Evolutionary conservation across 345 rosid genomes (phyloP).

Genomic region (Melastoma malabathricum): DNA sequence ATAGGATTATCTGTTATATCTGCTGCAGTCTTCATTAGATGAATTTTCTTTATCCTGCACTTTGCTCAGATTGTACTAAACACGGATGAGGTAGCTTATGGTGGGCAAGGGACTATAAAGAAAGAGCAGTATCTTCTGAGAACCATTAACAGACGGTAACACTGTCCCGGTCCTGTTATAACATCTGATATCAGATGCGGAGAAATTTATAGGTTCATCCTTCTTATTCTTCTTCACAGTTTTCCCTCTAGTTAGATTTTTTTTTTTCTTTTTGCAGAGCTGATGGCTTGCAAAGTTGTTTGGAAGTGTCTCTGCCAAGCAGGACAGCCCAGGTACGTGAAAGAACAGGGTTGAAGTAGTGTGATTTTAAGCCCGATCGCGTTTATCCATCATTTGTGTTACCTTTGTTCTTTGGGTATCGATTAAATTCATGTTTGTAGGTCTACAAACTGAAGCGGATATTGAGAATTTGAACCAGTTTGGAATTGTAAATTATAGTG

Average conservation of each 20-base stretch:
- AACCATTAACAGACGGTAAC: slow-evolving; percentile 52
- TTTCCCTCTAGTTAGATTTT: slow-evolving; percentile 5
- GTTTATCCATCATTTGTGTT: background rate
- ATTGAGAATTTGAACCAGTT: slow-evolving; percentile 32
- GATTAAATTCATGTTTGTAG: slow-evolving; percentile 15
- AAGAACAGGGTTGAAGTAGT: slow-evolving; percentile 12
- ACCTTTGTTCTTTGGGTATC: background rate
- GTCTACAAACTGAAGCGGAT: slow-evolving; percentile 60
- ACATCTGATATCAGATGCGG: no score
- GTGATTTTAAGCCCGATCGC: background rate
- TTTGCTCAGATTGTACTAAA: slow-evolving; percentile 50
- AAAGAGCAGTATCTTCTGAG: slow-evolving; percentile 55
- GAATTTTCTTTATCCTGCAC: background rate
- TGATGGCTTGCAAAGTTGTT: slow-evolving; percentile 64
- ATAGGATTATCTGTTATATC: background rate
- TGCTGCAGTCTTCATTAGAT: background rate
- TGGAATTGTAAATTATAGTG: no score
- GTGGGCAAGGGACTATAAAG: slow-evolving; percentile 52
- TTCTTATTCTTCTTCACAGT: background rate
- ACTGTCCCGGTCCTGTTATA: background rate
- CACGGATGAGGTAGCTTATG: slow-evolving; percentile 69
- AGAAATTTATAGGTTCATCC: background rate
- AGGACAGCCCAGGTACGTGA: slow-evolving; percentile 76
- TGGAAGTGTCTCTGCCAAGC: slow-evolving; percentile 67
- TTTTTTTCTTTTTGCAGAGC: slow-evolving; percentile 30